Conservation (phyloP, 2,329 filamentous ascomycete species). For the Colletotrichum endophyticum region DNA sequence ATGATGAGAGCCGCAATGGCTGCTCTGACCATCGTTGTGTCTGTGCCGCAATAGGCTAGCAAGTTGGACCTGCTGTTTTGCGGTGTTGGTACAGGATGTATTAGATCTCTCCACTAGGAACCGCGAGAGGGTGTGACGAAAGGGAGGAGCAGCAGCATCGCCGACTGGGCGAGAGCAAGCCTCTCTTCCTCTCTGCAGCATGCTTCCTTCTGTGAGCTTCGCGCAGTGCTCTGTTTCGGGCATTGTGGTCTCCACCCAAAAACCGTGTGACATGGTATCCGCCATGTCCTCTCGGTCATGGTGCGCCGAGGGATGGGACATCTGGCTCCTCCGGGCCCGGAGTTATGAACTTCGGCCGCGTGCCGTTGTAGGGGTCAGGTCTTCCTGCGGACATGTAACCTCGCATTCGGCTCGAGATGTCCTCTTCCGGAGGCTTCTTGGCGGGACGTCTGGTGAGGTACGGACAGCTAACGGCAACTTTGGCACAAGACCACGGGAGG, state of each 20-base stretch:
- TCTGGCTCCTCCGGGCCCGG: background rate
- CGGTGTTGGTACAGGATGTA: background rate
- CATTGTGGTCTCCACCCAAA: background rate
- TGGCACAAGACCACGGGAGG: background rate
- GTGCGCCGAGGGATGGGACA: background rate
- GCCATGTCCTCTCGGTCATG: background rate
- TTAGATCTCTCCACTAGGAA: slow-evolving; percentile 14
- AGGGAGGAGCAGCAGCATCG: slow-evolving; percentile 2
- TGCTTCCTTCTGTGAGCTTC: background rate
- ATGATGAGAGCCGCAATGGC: slow-evolving; percentile 7
- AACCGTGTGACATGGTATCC: background rate
- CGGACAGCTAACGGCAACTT: background rate
- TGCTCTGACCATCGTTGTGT: background rate
- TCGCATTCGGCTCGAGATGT: background rate
- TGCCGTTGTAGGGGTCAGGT: background rate
- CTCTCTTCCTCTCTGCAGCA: slow-evolving; percentile 1
- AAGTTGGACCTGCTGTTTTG: background rate
- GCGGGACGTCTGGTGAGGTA: background rate
- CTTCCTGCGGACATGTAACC: background rate
- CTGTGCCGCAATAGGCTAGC: slow-evolving; percentile 2
- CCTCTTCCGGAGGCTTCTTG: background rate
- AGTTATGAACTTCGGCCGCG: background rate
- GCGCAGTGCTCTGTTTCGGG: background rate
- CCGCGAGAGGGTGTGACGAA: slow-evolving; percentile 8
- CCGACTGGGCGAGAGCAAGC: background rate